Conservation (phyloP, 305 asterid genomes). For the Solanum hybrid region DNA sequence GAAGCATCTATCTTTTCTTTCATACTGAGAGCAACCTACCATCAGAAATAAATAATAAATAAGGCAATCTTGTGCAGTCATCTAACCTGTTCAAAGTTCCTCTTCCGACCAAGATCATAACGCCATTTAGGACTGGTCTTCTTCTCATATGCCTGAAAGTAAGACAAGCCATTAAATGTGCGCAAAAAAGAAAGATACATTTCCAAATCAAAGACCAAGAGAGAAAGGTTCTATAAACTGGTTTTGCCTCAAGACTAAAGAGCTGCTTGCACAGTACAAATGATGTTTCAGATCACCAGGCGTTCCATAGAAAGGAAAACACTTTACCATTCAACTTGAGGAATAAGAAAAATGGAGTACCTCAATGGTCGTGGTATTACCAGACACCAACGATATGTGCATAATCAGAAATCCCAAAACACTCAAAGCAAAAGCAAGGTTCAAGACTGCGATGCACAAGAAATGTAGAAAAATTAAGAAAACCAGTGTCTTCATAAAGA, state of each 20-base stretch:
- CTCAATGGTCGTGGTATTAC: conserved; percentile 95
- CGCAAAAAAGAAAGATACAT: background rate
- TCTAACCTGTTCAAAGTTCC: conserved; percentile 89
- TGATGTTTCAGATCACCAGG: background rate
- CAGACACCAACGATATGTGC: conserved; percentile 87
- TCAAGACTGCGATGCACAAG: conserved; percentile 47
- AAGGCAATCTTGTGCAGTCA: background rate
- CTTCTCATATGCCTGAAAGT: conserved; percentile 83
- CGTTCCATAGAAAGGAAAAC: background rate
- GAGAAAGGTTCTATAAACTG: background rate
- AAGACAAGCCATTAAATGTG: background rate
- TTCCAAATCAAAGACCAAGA: background rate
- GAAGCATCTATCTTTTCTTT: conserved; percentile 1
- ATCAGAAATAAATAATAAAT: background rate
- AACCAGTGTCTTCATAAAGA: background rate
- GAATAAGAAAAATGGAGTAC: conserved; percentile 24
- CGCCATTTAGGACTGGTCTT: conserved; percentile 84
- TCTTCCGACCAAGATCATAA: conserved; percentile 86
- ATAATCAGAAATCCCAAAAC: conserved; percentile 92
- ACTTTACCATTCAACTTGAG: background rate
- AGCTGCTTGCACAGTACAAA: background rate
- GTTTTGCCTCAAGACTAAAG: background rate
- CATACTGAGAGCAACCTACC: background rate
- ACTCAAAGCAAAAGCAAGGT: conserved; percentile 91
- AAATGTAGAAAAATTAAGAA: conserved; percentile 1